Base-by-base conservation (phyloP, 306 rosid species). In the Dicorynia guianensis region DNA sequence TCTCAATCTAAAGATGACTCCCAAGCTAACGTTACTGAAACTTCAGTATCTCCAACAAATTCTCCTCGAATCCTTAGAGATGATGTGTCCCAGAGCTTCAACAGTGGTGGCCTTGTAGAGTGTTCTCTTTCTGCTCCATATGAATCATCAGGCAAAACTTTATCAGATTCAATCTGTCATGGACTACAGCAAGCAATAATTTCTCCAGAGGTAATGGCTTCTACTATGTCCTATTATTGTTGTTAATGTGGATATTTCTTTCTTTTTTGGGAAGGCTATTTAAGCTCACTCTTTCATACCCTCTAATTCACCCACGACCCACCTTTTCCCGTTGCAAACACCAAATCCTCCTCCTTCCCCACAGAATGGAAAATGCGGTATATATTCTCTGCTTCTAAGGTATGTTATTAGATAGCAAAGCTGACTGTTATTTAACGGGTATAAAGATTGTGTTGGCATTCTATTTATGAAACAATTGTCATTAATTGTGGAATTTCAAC, bases 141-240 rank as follows among this genome's bases (percentile, higher is more conserved):
- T 69, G 89, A 84, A 64, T 81, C 84, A 33, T 77, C 83, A 19
- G 69, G 82, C 44, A 85, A 85, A 81, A 73, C 50, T 39, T 82
- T 78, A 67, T 86, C 82, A 36, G 84, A 74, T 81, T 75, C 79
- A 18, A 81, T 82, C 69, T 71, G 59, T 38, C 67, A 72, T 72
- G 86, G 77, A 73, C 82, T 63, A 61, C 86, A 73, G 50, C 83
- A 82, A 77, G 89, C 86, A 70, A 54, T 80, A 72, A 79, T 73
- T 65, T 66, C 92, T 65, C 76, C 54, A 38, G 91, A 95, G 99
- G 99, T 92, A 92, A 56, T 57, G 61, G 42, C 34, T 58, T 12
- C 49, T 69, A 30, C 12, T 74, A 19, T 77, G 70, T 19, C 50
- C 7, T 79, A 20, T 44, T 58, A 54, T 55, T 63, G 47, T 15